Evolutionary conservation across 1,139 yeast species (phyloP).

Genomic region (Kodamaea plutei): DNA sequence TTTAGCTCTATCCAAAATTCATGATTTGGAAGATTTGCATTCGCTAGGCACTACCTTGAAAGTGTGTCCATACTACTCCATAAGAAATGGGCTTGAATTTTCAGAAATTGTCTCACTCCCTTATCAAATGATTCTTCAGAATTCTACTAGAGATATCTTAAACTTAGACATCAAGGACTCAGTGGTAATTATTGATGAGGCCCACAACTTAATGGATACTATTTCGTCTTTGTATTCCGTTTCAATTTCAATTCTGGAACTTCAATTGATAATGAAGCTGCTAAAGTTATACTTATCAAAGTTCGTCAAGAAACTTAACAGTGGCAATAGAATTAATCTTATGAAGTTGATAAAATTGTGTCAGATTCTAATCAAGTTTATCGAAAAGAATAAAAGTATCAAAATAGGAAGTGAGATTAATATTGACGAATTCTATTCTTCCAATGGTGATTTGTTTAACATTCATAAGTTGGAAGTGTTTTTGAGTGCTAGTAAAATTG

Average conservation of each 20-base stretch:
- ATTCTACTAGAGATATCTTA: constrained; percentile 56
- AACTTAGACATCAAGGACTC: constrained; percentile 59
- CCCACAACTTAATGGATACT: constrained; percentile 82
- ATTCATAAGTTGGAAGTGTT: constrained; percentile 64
- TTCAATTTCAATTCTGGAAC: constrained; percentile 48
- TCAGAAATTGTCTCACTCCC: constrained; percentile 83
- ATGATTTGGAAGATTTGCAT: constrained; percentile 81
- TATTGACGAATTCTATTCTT: constrained; percentile 43
- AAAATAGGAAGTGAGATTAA: constrained; percentile 53
- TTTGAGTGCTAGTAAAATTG: constrained; percentile 66
- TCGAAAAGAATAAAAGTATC: constrained; percentile 25
- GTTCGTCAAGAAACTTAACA: constrained; percentile 60
- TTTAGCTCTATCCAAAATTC: constrained; percentile 53
- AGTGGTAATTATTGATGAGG: constrained; percentile 84
- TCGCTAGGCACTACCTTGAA: constrained; percentile 52
- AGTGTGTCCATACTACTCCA: constrained; percentile 81
- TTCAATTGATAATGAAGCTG: constrained; percentile 40
- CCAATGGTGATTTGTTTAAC: constrained; percentile 71
- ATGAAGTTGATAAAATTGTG: constrained; percentile 61
- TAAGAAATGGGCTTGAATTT: constrained; percentile 50
- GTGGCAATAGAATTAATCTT: constrained; percentile 71
- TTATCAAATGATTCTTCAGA: constrained; percentile 72
- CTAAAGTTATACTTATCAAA: constrained; percentile 53
- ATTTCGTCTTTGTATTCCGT: constrained; percentile 68
- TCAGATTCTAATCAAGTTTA: constrained; percentile 46